Evolutionary conservation across 2,329 filamentous ascomycete genomes (phyloP), one percentile per base, ranked within the genome.

Genomic region (Calonectria honghensis): DNA sequence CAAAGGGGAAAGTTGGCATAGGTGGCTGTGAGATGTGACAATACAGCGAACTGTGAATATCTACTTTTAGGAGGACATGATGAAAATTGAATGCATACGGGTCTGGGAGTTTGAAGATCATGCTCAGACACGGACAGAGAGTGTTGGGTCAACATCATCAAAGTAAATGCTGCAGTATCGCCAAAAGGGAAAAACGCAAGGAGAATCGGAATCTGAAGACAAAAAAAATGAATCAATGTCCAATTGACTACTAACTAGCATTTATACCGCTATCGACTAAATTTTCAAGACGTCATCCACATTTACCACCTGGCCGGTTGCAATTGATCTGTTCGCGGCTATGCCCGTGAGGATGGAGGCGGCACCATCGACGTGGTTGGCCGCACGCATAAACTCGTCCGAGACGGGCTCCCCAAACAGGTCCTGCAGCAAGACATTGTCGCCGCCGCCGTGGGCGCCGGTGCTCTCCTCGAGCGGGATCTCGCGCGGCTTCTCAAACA

Each of bases 371-470:
- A 92, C 79, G 78, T 92, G 90, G 72, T 88, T 90, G 2, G 91
- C 91, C 0, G 90, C 90, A 1, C 90, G 85, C 82, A 79, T 78
- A 87, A 88, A 87, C 83, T 89, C 85, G 79, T 92, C 90, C 14
- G 87, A 63, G 6, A 63, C 86, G 0, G 86, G 85, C 75, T 88
- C 87, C 0, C 90, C 91, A 79, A 93, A 92, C 14, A 93, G 70
- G 76, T 93, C 91, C 39, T 89, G 87, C 39, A 93, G 79, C 67
- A 93, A 76, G 0, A 91, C 88, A 0, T 87, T 86, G 76, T 93
- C 91, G 0, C 91, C 91, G 3, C 91, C 91, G 1, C 91, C 91
- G 72, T 93, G 91, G 0, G 90, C 90, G 0, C 91, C 91, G 2
- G 86, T 82, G 11, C 88, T 87, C 5, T 88, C 86, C 0, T 85